Conservation (phyloP, 345 rosid species). For the Pistacia integerrima region DNA sequence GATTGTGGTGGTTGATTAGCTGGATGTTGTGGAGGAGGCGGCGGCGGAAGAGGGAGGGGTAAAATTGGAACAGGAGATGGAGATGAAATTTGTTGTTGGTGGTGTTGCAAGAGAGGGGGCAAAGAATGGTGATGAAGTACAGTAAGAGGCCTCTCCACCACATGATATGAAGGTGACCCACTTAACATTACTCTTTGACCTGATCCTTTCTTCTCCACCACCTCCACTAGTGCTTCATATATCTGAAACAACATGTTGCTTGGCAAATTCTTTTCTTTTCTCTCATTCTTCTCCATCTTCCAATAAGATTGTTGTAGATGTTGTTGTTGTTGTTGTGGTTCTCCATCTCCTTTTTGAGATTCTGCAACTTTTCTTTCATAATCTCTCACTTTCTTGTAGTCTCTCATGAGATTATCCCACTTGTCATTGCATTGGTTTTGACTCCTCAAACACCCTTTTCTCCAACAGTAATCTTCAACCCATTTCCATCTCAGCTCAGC, state of each 20-base stretch:
- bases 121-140: constrained; percentile 35
- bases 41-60: constrained; percentile 30
- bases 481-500: constrained; percentile 92
- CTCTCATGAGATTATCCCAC: constrained; percentile 97
- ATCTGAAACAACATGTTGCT: constrained; percentile 70
- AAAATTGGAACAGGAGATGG: constrained; percentile 31
- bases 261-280: constrained; percentile 81
- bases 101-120: constrained; percentile 31
- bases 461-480: constrained; percentile 93
- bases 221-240: constrained; percentile 66
- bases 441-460: constrained; percentile 70
- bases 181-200: constrained; percentile 19
- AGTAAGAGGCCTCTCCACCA: constrained; percentile 22
- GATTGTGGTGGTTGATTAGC: constrained; percentile 30
- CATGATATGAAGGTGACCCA: constrained; percentile 20
- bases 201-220: constrained; percentile 59
- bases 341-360: constrained; percentile 20
- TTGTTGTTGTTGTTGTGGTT: no score
- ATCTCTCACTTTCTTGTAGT: constrained; percentile 87
- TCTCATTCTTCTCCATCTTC: constrained; percentile 80
- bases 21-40: constrained; percentile 14
- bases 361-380: constrained; percentile 47
- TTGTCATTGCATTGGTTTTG: constrained; percentile 98
- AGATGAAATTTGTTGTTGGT: constrained; percentile 30
- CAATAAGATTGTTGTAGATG: constrained; percentile 45